Conservation (phyloP, 306 rosid genomes). For the Quercus dentata region DNA sequence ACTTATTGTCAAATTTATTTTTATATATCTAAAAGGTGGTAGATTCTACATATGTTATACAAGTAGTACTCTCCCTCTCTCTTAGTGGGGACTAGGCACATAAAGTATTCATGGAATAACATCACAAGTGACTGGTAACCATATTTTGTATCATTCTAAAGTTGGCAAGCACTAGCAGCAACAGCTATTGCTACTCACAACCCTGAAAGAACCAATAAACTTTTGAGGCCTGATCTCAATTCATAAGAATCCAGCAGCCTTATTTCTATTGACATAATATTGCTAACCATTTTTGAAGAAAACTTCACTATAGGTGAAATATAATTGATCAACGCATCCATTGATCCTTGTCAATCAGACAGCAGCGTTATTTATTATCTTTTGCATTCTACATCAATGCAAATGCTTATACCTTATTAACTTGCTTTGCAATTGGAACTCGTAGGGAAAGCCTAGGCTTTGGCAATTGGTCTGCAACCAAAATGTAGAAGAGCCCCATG, state of each 20-base stretch:
- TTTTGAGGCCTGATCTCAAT: background rate
- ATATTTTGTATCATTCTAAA: background rate
- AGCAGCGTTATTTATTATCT: background rate
- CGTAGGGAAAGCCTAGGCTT: constrained; percentile 14
- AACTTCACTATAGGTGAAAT: background rate
- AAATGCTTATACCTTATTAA: background rate
- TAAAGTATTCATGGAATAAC: background rate
- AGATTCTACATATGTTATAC: background rate
- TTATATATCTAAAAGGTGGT: background rate
- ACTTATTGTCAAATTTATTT: background rate
- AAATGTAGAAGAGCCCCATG: constrained; percentile 68
- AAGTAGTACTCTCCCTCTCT: background rate
- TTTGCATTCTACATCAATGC: background rate
- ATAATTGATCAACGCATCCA: background rate
- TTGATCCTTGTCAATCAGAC: background rate
- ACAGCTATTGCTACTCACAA: background rate
- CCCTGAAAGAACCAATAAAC: background rate
- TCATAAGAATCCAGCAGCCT: background rate
- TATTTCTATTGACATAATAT: background rate
- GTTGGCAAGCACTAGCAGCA: background rate
- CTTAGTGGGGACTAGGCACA: background rate
- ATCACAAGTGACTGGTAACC: background rate
- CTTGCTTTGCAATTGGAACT: constrained; percentile 11
- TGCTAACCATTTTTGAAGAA: background rate
- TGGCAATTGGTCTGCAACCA: constrained; percentile 63